Evolutionary conservation across 805 yeast species (phyloP).

Genomic region (Pichia insulana): DNA sequence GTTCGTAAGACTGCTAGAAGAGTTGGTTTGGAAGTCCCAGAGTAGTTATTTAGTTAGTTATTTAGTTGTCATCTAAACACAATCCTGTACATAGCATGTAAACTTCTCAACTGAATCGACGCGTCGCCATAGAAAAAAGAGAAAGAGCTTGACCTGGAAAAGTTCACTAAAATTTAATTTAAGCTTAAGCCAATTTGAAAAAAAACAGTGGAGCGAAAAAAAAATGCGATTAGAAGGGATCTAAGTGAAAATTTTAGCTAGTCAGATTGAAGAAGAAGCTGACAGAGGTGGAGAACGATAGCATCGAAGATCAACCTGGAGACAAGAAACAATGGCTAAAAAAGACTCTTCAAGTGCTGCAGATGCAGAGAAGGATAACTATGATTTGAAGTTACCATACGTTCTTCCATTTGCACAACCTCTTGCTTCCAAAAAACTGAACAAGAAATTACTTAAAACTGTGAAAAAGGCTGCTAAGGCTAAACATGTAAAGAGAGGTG

Average conservation of each 20-base stretch:
- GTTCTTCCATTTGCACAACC: constrained; percentile 90
- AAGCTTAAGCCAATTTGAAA: too few relatives aligned
- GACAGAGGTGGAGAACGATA: too few relatives aligned
- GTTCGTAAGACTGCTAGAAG: constrained; percentile 72
- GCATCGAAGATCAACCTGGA: not conserved
- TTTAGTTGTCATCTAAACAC: too few relatives aligned
- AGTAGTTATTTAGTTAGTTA: constrained; percentile 20
- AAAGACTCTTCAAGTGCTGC: constrained; percentile 37
- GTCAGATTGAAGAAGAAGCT: not conserved
- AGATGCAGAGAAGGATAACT: constrained; percentile 49
- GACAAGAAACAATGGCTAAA: constrained; percentile 32
- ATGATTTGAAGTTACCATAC: constrained; percentile 86
- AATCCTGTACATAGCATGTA: not conserved
- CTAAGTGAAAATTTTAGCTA: too few relatives aligned
- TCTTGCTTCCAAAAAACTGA: constrained; percentile 88
- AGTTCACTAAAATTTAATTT: too few relatives aligned
- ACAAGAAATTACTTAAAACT: constrained; percentile 90
- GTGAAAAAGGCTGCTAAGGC: constrained; percentile 97
- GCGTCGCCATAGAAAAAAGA: too few relatives aligned
- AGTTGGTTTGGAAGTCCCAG: constrained; percentile 77
- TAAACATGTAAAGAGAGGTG: constrained; percentile 97
- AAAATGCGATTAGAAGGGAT: too few relatives aligned
- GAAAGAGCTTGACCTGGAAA: too few relatives aligned
- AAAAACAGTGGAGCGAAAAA: too few relatives aligned
- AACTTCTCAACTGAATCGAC: too few relatives aligned